Percentiles rank a stretch among this genome's conserved stretches.
phyloP scores from a whole-genome alignment of 75 land plant species.

The Pseudotsuga menziesii region DNA sequence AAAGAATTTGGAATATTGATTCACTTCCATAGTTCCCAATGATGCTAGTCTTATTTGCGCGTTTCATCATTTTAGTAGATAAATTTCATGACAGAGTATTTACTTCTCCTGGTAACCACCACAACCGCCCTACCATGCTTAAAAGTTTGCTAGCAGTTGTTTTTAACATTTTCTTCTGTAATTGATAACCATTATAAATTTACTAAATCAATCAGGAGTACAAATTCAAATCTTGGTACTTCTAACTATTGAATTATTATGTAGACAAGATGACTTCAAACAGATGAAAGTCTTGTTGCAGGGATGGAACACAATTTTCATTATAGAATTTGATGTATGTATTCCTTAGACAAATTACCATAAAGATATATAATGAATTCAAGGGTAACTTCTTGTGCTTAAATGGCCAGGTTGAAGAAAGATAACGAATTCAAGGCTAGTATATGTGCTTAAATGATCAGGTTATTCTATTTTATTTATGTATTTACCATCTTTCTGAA shows the following conservation, averaged over 20 bases:
- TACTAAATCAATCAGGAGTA: neutral
- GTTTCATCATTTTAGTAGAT: no score
- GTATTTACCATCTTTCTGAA: neutral
- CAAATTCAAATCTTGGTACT: neutral
- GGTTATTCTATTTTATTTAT: neutral
- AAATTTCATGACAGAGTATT: no score
- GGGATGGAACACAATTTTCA: slow-evolving; percentile 90
- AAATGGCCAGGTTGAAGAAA: no score
- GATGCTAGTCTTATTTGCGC: no score
- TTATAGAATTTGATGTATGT: slow-evolving; percentile 92
- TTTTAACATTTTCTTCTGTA: no score
- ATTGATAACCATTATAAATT: neutral
- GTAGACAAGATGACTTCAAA: slow-evolving; percentile 88
- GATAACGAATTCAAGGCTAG: neutral
- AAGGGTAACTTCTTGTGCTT: no score
- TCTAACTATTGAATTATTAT: neutral
- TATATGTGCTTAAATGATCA: neutral
- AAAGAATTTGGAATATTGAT: no score
- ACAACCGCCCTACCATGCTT: no score
- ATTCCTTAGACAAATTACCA: neutral
- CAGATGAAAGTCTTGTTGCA: slow-evolving; percentile 97
- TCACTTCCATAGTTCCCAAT: no score
- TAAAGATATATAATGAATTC: neutral
- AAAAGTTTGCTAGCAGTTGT: neutral
- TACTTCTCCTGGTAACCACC: no score